Percentiles rank a stretch among this genome's conserved stretches.
Evolutionary conservation across 2,329 filamentous ascomycete species (phyloP).

Genomic region (Claviceps quebecensis): DNA sequence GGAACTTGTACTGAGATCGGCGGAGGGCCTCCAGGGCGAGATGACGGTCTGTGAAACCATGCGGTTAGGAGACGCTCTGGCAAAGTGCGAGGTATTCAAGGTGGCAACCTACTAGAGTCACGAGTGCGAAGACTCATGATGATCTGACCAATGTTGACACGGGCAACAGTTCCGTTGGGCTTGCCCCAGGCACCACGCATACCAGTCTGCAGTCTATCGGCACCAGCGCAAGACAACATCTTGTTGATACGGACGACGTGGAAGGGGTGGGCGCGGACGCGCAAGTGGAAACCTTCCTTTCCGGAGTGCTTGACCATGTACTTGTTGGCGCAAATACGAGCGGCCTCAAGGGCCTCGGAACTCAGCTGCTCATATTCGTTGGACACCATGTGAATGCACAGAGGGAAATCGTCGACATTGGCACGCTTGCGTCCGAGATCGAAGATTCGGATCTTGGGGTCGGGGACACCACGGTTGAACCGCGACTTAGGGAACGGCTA

Average conservation of each 20-base stretch:
- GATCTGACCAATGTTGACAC: constrained; percentile 99
- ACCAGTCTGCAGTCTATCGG: constrained; percentile 99
- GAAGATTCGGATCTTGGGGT: constrained; percentile 88
- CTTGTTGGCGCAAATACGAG: constrained; percentile 99
- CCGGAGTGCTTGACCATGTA: constrained; percentile 61
- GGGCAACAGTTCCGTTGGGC: constrained; percentile 96
- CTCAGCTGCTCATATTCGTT: constrained; percentile 99
- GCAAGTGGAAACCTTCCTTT: constrained; percentile 63
- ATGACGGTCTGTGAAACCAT: constrained; percentile 51
- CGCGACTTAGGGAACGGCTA: constrained; percentile 98
- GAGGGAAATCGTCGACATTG: constrained; percentile 98
- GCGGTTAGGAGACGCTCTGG: neutral
- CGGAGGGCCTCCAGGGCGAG: constrained; percentile 96
- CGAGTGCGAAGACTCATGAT: constrained; percentile 93
- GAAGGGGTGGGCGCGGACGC: constrained; percentile 89
- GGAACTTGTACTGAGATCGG: constrained; percentile 99
- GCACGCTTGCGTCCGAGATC: constrained; percentile 98
- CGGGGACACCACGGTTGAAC: constrained; percentile 98
- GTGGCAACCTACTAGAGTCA: constrained; percentile 58
- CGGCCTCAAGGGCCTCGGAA: constrained; percentile 97
- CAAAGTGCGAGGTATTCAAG: neutral
- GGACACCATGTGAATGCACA: constrained; percentile 97
- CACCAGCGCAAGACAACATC: constrained; percentile 99
- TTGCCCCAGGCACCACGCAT: constrained; percentile 99
- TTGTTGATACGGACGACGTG: constrained; percentile 99